A percentile compares a stretch with the other conserved stretches of the same genome.
Evolutionary conservation across 495 filamentous ascomycete genomes (phyloP).

Genomic region (Sordaria brevicollis): DNA sequence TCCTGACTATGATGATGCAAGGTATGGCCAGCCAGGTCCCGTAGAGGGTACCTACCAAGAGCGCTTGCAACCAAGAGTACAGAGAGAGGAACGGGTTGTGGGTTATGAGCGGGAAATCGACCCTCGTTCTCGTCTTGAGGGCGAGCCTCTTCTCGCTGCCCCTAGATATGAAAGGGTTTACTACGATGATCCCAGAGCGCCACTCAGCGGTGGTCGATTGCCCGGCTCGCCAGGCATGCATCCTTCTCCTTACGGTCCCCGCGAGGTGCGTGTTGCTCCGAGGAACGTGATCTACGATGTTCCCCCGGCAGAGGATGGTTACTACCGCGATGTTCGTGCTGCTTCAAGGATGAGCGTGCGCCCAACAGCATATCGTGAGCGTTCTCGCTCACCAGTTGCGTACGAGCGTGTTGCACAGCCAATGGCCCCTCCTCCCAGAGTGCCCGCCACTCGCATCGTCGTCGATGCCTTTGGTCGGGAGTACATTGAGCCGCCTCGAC

Average conservation of each 20-base stretch:
- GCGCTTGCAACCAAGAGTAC: slow-evolving; percentile 10
- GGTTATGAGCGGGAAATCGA: slow-evolving; percentile 17
- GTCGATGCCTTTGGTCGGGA: slow-evolving; percentile 62
- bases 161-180: slow-evolving; percentile 28
- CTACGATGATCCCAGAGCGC: slow-evolving; percentile 20
- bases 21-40: slow-evolving; percentile 18
- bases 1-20: slow-evolving; percentile 32
- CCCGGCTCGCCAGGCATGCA: slow-evolving; percentile 41
- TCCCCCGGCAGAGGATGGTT: slow-evolving; percentile 23
- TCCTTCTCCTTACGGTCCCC: slow-evolving; percentile 30
- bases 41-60: slow-evolving; percentile 16
- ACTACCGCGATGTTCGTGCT: slow-evolving; percentile 43
- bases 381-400: slow-evolving; percentile 47
- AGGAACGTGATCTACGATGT: background rate
- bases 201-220: slow-evolving; percentile 36
- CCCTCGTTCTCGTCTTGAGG: slow-evolving; percentile 8
- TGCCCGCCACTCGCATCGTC: slow-evolving; percentile 48
- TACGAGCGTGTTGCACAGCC: slow-evolving; percentile 37
- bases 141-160: slow-evolving; percentile 11
- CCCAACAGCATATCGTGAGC: slow-evolving; percentile 41
- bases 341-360: slow-evolving; percentile 33
- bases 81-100: slow-evolving; percentile 16
- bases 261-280: slow-evolving; percentile 30
- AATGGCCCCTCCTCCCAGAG: slow-evolving; percentile 45
- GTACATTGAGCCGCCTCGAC: slow-evolving; percentile 51